Conservation (phyloP, 305 asterid species). For the Fraxinus albicans region DNA sequence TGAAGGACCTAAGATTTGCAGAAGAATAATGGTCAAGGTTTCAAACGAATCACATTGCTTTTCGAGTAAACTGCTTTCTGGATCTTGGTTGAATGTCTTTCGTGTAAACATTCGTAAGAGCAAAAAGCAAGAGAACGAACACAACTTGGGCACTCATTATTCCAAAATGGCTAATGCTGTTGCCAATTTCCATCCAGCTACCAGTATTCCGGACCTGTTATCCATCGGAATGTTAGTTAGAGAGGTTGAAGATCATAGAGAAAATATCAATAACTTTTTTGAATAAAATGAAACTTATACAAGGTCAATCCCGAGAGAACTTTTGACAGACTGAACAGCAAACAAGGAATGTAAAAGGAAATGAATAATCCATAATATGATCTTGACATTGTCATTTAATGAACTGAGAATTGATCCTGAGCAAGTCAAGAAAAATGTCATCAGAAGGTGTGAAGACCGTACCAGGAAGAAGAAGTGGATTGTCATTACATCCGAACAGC, state of each 20-base stretch:
- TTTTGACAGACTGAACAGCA: not conserved
- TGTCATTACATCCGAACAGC: conserved; percentile 96
- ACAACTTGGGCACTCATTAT: conserved; percentile 98
- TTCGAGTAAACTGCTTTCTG: conserved; percentile 44
- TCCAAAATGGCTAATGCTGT: conserved; percentile 98
- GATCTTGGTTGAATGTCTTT: conserved; percentile 61
- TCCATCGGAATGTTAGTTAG: not conserved
- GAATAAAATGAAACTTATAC: not conserved
- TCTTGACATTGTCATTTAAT: not conserved
- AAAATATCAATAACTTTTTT: not conserved
- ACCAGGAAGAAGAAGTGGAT: conserved; percentile 99
- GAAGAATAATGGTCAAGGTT: not conserved
- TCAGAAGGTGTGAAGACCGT: conserved; percentile 13
- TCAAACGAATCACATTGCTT: conserved; percentile 48
- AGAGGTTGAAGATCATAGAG: not conserved
- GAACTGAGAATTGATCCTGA: not conserved
- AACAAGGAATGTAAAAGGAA: not conserved
- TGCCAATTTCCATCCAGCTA: conserved; percentile 99
- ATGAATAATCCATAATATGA: not conserved
- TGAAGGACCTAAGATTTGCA: not conserved
- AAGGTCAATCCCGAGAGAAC: not conserved
- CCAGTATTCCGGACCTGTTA: conserved; percentile 83
- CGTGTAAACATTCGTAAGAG: conserved; percentile 70
- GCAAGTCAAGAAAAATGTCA: not conserved
- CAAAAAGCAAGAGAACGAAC: conserved; percentile 81